phyloP scores from a whole-genome alignment of 2,329 filamentous ascomycete species.

The Ophiocordyceps camponoti-leonardi region DNA sequence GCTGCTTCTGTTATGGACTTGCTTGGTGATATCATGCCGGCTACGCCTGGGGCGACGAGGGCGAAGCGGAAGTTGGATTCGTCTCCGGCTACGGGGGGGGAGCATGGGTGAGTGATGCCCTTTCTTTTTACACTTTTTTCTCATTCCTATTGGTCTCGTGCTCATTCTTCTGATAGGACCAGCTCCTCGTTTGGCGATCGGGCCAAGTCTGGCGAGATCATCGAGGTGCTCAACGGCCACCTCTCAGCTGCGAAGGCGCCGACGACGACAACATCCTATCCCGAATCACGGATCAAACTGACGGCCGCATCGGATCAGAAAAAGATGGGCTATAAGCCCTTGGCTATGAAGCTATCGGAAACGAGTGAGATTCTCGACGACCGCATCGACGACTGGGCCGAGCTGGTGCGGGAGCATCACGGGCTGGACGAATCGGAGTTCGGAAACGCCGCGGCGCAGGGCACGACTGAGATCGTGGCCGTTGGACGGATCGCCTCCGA shows the following conservation, averaged over 20 bases:
- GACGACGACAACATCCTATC: conserved; percentile 51
- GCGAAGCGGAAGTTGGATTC: background rate
- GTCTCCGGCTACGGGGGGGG: background rate
- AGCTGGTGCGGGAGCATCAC: conserved; percentile 57
- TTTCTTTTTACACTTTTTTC: background rate
- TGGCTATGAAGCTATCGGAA: conserved; percentile 89
- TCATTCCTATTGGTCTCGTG: background rate
- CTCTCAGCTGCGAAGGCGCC: conserved; percentile 50
- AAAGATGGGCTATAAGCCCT: conserved; percentile 79
- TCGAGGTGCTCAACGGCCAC: conserved; percentile 71
- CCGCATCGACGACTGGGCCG: conserved; percentile 76
- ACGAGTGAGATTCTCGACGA: conserved; percentile 89
- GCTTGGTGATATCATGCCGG: conserved; percentile 55
- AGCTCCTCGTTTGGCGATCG: conserved; percentile 50
- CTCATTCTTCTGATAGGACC: conserved; percentile 5
- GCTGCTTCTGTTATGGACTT: conserved; percentile 64
- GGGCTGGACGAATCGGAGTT: conserved; percentile 64
- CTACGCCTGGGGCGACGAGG: conserved; percentile 32
- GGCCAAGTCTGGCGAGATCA: conserved; percentile 59
- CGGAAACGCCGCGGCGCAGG: conserved; percentile 71
- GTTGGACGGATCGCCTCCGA: conserved; percentile 88
- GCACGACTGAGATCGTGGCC: conserved; percentile 72
- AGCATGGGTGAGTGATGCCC: conserved; percentile 9
- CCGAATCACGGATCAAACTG: conserved; percentile 66
- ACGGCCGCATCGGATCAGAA: conserved; percentile 77